Percentiles rank a stretch among this genome's conserved stretches.
Conservation (phyloP, 768 basidiomycete species). For the Kwoniella heveanensis region DNA sequence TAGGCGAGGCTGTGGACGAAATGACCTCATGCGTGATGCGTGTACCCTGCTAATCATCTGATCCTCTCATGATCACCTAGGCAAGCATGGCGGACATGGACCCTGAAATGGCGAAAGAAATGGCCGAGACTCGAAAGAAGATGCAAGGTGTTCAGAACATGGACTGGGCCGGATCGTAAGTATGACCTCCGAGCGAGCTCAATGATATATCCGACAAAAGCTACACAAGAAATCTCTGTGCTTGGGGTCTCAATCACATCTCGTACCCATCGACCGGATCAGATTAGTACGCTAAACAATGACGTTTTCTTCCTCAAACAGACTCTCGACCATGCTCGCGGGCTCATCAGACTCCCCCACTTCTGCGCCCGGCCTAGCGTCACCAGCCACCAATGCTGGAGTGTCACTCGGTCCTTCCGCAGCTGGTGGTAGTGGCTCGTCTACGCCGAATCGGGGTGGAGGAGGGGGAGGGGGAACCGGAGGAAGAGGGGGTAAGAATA, state of each 20-base stretch:
- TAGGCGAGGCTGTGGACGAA: too few relatives aligned
- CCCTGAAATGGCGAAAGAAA: slow-evolving; percentile 50
- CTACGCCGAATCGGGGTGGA: neutral
- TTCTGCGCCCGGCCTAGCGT: neutral
- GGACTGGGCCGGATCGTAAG: slow-evolving; percentile 51
- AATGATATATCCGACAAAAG: too few relatives aligned
- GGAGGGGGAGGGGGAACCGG: neutral
- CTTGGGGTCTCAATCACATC: too few relatives aligned
- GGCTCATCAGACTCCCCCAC: slow-evolving; percentile 12
- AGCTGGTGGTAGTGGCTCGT: slow-evolving; percentile 6
- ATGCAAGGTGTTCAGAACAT: slow-evolving; percentile 43
- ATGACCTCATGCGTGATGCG: too few relatives aligned
- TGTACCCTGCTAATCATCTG: neutral
- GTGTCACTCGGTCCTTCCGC: too few relatives aligned
- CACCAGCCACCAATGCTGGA: neutral
- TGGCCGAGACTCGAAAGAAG: slow-evolving; percentile 46
- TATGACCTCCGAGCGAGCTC: slow-evolving; percentile 13
- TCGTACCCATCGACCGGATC: too few relatives aligned
- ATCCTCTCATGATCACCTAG: slow-evolving; percentile 10
- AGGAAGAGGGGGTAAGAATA: slow-evolving; percentile 18
- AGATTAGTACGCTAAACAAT: too few relatives aligned
- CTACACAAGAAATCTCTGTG: too few relatives aligned
- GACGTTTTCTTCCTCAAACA: neutral
- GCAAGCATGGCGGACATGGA: slow-evolving; percentile 46
- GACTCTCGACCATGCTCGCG: slow-evolving; percentile 36